These are phyloP conservation scores for Trichoderma hamatum DNA, from an alignment of 2,329 filamentous ascomycete species.

Conservation along the genomic window DNA sequence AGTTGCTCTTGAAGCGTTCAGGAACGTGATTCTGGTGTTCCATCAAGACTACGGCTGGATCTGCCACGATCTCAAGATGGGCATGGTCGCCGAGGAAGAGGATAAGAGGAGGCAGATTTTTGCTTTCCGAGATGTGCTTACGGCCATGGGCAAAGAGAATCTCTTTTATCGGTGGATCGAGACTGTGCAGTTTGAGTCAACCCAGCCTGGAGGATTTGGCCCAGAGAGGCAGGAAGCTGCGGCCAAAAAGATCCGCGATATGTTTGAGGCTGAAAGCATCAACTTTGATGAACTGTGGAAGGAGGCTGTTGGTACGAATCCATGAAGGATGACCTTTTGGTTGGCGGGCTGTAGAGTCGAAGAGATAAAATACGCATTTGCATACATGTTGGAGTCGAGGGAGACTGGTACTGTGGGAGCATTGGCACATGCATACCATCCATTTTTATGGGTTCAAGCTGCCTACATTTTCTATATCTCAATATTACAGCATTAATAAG, in stretches of 20 bases:
- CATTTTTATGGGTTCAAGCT: background rate
- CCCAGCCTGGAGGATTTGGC: conserved; percentile 76
- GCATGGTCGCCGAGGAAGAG: conserved; percentile 58
- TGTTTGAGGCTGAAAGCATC: conserved; percentile 76
- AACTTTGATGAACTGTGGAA: conserved; percentile 82
- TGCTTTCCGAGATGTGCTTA: conserved; percentile 75
- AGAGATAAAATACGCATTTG: background rate
- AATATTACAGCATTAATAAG: background rate
- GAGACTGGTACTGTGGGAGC: background rate
- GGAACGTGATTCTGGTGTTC: conserved; percentile 69
- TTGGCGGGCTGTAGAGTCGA: background rate
- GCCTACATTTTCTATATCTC: background rate
- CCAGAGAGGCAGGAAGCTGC: conserved; percentile 71
- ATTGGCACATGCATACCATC: background rate
- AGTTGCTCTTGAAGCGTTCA: conserved; percentile 66
- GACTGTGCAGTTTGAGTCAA: conserved; percentile 84
- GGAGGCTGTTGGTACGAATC: conserved; percentile 55
- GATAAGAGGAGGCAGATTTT: conserved; percentile 74
- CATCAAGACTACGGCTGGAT: conserved; percentile 70
- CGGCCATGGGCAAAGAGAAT: conserved; percentile 78
- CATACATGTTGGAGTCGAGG: background rate
- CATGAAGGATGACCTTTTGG: background rate
- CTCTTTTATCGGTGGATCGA: conserved; percentile 94
- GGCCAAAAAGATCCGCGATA: conserved; percentile 71
- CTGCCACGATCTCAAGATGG: conserved; percentile 60